phyloP scores from a whole-genome alignment of 2,329 filamentous ascomycete genomes.

The Trichoderma lentiforme region DNA sequence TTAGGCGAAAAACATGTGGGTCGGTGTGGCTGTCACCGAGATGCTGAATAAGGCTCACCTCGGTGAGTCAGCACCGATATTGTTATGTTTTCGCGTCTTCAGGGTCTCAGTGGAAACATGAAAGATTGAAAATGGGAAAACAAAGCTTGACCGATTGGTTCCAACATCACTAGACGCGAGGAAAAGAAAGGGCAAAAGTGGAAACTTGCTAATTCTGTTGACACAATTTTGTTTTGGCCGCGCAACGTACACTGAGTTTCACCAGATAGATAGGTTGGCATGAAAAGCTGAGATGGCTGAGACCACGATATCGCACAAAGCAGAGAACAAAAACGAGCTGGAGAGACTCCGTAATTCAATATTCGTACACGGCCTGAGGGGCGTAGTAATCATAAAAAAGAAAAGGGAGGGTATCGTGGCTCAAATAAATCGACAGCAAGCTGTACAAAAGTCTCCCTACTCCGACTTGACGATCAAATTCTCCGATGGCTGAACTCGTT shows the following conservation, averaged over 20 bases:
- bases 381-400: slow-evolving; percentile 1
- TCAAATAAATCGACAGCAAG: slow-evolving; percentile 16
- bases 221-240: background rate
- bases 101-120: background rate
- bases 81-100: background rate
- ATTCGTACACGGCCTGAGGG: slow-evolving; percentile 15
- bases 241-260: background rate
- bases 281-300: slow-evolving; percentile 14
- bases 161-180: background rate
- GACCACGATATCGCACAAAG: slow-evolving; percentile 18
- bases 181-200: background rate
- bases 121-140: background rate
- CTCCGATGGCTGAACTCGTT: slow-evolving; percentile 59
- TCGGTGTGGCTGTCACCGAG: slow-evolving; percentile 2
- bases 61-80: background rate
- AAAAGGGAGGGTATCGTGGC: slow-evolving; percentile 20
- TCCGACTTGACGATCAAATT: slow-evolving; percentile 58
- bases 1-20: slow-evolving; percentile 22
- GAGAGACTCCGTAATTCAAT: slow-evolving; percentile 12
- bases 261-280: background rate
- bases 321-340: slow-evolving; percentile 6
- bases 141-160: background rate
- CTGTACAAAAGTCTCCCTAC: slow-evolving; percentile 21
- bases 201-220: background rate
- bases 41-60: slow-evolving; percentile 13